phyloP scores from a whole-genome alignment of 805 yeast species.

The Lachancea meyersii region DNA sequence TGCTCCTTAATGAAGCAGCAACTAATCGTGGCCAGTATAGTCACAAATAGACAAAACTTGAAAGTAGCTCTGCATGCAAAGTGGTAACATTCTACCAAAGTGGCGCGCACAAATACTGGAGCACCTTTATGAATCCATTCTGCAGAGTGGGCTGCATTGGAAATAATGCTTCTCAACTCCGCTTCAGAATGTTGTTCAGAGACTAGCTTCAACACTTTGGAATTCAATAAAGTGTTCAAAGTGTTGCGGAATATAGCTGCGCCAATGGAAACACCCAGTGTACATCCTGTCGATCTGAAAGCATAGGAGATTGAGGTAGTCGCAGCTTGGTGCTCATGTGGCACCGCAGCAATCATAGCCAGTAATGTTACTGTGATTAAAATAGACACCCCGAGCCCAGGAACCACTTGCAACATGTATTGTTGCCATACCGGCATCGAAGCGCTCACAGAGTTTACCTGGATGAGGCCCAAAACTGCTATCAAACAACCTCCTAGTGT shows the following conservation, averaged over 20 bases:
- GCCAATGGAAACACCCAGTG: conserved; percentile 68
- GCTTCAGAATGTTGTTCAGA: conserved; percentile 35
- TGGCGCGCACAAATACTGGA: conserved; percentile 44
- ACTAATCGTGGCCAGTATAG: conserved; percentile 35
- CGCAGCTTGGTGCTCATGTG: conserved; percentile 64
- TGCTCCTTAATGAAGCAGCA: conserved; percentile 52
- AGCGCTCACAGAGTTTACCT: conserved; percentile 32
- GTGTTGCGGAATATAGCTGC: conserved; percentile 54
- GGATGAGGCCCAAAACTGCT: conserved; percentile 41
- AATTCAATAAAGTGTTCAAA: conserved; percentile 30
- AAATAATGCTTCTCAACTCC: conserved; percentile 40
- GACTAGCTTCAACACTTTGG: conserved; percentile 30
- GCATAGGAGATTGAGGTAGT: conserved; percentile 88
- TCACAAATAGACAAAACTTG: conserved; percentile 34
- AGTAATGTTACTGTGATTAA: conserved; percentile 60
- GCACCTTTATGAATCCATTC: conserved; percentile 46
- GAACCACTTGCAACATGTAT: conserved; percentile 39
- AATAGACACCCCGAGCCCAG: conserved; percentile 51
- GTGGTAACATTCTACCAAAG: conserved; percentile 47
- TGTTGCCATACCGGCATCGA: conserved; percentile 37
- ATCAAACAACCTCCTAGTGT: conserved; percentile 39
- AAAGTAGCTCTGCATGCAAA: conserved; percentile 50
- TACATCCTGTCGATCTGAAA: conserved; percentile 81
- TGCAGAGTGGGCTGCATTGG: conserved; percentile 49
- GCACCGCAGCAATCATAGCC: conserved; percentile 68